These are phyloP conservation scores for Venustampulla echinocandica DNA, from an alignment of 495 filamentous ascomycete genomes.

Conservation along the genomic window DNA sequence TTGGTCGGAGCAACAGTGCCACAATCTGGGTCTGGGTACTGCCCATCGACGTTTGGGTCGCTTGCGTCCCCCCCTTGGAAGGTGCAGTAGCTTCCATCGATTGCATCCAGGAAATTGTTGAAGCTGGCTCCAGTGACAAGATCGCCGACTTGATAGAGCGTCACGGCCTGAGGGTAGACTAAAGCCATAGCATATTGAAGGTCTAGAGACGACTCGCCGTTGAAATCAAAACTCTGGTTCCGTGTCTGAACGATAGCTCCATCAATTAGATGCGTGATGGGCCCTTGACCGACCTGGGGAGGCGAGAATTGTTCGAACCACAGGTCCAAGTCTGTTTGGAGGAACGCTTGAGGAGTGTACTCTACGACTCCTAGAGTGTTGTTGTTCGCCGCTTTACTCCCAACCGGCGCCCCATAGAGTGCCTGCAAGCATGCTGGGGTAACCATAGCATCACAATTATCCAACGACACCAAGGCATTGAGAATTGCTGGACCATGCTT, in stretches of 20 bases:
- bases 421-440: slow-evolving; percentile 29
- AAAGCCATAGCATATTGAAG: slow-evolving; percentile 23
- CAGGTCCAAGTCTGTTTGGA: slow-evolving; percentile 47
- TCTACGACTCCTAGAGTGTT: slow-evolving; percentile 31
- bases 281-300: slow-evolving; percentile 25
- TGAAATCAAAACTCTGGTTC: slow-evolving; percentile 12
- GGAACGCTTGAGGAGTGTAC: slow-evolving; percentile 32
- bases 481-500: slow-evolving; percentile 25
- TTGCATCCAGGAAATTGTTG: slow-evolving; percentile 50
- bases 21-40: slow-evolving; percentile 55
- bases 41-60: slow-evolving; percentile 36
- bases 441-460: slow-evolving; percentile 26
- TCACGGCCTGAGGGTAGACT: slow-evolving; percentile 15
- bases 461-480: slow-evolving; percentile 25
- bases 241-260: slow-evolving; percentile 12
- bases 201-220: slow-evolving; percentile 21
- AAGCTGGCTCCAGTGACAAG: slow-evolving; percentile 19
- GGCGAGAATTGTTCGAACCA: slow-evolving; percentile 47
- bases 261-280: slow-evolving; percentile 20
- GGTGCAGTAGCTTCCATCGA: slow-evolving; percentile 57
- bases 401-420: slow-evolving; percentile 18
- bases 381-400: slow-evolving; percentile 20
- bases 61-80: slow-evolving; percentile 38
- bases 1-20: slow-evolving; percentile 49
- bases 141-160: slow-evolving; percentile 15